Evolutionary conservation across 129 eudicot genomes (phyloP), one percentile per base, ranked within the genome.

Genomic region (Calendula officinalis): DNA sequence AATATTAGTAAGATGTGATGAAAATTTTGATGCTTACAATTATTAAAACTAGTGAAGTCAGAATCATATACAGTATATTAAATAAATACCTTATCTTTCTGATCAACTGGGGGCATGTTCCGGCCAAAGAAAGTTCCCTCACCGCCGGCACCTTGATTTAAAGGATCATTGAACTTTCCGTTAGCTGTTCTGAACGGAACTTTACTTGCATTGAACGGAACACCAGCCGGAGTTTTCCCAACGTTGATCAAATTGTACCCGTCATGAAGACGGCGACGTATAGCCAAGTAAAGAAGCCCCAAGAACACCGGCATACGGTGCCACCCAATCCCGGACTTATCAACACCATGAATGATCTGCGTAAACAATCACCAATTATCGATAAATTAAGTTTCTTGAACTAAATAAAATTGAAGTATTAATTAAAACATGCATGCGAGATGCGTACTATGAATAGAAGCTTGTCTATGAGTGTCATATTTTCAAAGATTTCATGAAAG

Each of bases 201-300:
- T 0, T 76, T 82, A 0, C 43, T 56, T 5, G 69, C 70, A 40
- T 78, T 65, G 27, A 36, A 84, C 45, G 78, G 61, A 39, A 37
- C 47, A 5, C 81, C 83, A 2, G 40, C 61, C 2, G 70, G 72
- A 40, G 83, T 59, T 68, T 33, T 75, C 13, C 86, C 91, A 33
- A 81, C 84, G 41, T 69, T 78, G 33, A 84, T n/a, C 78, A 84
- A 52, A 62, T 78, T 84, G 68, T 84, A 84, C 66, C 51, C 32
- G 16, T 84, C 73, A 62, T 84, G 82, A 72, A 84, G 84, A 53
- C 58, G 83, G 8, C 91, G 86, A 2, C 91, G 91, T 40, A 84
- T 68, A n/a, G 16, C 78, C 43, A 84, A 63, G 72, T 84, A 84
- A 3, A 66, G 1, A 33, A 84, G 56, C 8, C 86, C 91, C 76